Percentiles rank a stretch among this genome's conserved stretches.
phyloP scores from a whole-genome alignment of 106 monocot genomes.

The Dendrobium nobile region DNA sequence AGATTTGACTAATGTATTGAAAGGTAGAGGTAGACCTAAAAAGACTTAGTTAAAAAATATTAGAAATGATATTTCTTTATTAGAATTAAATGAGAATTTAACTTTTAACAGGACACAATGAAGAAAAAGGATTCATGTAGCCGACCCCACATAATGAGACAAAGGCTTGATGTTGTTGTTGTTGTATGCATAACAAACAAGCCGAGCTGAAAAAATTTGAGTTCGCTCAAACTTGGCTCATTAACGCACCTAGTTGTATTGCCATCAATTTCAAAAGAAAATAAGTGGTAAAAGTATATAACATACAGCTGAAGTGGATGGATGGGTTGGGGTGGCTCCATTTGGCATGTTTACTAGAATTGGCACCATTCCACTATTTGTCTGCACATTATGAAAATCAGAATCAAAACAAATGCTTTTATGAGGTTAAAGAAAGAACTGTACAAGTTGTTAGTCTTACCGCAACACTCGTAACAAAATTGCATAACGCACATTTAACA shows the following conservation, averaged over 20 bases:
- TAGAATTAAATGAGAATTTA: no score
- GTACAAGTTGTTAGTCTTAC: conserved; percentile 13
- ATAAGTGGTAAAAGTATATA: neutral
- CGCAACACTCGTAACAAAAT: conserved; percentile 49
- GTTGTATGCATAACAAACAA: no score
- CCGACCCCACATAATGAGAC: no score
- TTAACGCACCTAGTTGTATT: neutral
- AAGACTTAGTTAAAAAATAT: no score
- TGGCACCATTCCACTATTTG: conserved; percentile 24
- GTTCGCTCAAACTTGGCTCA: no score
- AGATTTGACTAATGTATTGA: no score
- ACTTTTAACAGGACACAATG: no score
- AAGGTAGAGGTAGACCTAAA: no score
- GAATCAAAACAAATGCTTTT: conserved; percentile 2
- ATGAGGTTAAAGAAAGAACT: neutral
- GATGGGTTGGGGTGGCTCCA: conserved; percentile 16
- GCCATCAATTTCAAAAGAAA: neutral
- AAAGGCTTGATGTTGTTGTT: no score
- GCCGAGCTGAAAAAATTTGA: no score
- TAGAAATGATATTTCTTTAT: no score
- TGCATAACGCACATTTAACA: conserved; percentile 58
- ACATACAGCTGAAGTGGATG: conserved; percentile 39
- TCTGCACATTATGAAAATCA: conserved; percentile 12
- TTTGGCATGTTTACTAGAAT: conserved; percentile 27
- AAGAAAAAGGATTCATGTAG: no score